Evolutionary conservation across 371 early-diverging fungal species (phyloP).

Genomic region (Syncephalastrum racemosum): DNA sequence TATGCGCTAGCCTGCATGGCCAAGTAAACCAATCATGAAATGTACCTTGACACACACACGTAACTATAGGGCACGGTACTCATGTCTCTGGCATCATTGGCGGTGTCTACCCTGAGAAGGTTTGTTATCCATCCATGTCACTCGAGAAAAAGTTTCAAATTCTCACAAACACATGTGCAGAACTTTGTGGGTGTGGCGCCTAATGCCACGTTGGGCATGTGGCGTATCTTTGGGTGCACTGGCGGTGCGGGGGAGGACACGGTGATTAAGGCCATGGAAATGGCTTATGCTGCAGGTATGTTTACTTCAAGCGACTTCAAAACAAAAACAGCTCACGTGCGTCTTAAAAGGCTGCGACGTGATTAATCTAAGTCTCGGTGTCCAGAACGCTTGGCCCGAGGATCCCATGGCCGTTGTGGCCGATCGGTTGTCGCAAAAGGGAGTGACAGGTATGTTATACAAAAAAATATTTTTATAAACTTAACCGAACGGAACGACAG

Average conservation of each 20-base stretch:
- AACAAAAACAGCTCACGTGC: background rate
- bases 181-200: conserved; percentile 58
- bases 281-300: conserved; percentile 45
- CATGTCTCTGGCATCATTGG: conserved; percentile 65
- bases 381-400: conserved; percentile 36
- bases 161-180: conserved; percentile 4
- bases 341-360: conserved; percentile 25
- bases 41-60: no score
- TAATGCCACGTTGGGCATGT: conserved; percentile 51
- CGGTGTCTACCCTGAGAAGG: conserved; percentile 39
- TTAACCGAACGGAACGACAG: conserved; percentile 4
- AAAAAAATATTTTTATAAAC: background rate
- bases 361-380: conserved; percentile 25
- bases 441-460: conserved; percentile 22
- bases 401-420: conserved; percentile 39
- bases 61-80: conserved; percentile 45
- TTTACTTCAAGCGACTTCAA: conserved; percentile 6
- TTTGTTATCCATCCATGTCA: background rate
- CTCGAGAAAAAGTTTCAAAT: background rate
- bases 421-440: conserved; percentile 23
- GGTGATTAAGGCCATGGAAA: conserved; percentile 57
- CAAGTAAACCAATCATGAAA: no score
- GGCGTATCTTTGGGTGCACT: conserved; percentile 61
- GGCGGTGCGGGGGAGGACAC: conserved; percentile 56
- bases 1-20: background rate